Conservation (phyloP, 2,329 filamentous ascomycete genomes). For the Phialophora macrospora region DNA sequence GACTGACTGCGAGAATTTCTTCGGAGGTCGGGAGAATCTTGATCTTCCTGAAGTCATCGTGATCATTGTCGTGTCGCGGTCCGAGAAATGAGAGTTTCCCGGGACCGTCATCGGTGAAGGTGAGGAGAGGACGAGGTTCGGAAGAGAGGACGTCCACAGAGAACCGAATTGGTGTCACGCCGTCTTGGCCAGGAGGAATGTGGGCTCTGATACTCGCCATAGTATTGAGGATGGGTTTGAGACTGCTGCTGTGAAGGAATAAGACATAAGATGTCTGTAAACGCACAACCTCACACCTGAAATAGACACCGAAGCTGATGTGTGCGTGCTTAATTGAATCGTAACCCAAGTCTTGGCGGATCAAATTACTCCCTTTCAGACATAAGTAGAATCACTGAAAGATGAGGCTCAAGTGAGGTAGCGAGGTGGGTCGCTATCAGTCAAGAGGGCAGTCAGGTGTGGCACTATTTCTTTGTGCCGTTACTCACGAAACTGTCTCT, state of each 20-base stretch:
- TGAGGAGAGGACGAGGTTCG: constrained; percentile 25
- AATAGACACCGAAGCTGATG: background rate
- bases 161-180: background rate
- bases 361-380: background rate
- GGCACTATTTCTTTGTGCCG: background rate
- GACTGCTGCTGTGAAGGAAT: background rate
- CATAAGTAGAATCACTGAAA: background rate
- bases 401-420: background rate
- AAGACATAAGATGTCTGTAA: too few species aligned
- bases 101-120: constrained; percentile 40
- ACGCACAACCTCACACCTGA: background rate
- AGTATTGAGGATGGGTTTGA: background rate
- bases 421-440: background rate
- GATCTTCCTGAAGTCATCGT: constrained; percentile 43
- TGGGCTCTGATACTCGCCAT: constrained; percentile 1
- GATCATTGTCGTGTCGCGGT: constrained; percentile 47
- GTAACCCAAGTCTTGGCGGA: background rate
- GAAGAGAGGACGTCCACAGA: constrained; percentile 12
- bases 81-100: constrained; percentile 37
- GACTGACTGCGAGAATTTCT: constrained; percentile 42
- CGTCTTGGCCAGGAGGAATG: background rate
- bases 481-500: background rate
- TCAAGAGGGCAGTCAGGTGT: background rate
- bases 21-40: constrained; percentile 46
- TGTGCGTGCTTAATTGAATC: background rate